Evolutionary conservation across 371 early-diverging fungal species (phyloP).

Genomic region (Rhizomucor miehei): DNA sequence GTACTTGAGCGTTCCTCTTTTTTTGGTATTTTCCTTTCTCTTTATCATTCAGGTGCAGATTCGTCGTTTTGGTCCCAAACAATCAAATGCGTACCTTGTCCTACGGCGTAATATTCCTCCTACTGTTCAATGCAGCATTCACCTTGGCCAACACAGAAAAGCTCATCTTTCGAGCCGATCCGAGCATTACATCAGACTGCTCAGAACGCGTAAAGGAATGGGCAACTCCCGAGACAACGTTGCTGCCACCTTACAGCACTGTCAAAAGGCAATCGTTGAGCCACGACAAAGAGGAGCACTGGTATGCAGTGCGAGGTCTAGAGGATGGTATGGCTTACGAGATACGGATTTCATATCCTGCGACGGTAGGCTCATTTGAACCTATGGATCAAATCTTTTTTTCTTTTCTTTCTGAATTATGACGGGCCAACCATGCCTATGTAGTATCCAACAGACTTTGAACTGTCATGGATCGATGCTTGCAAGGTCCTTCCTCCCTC

Average conservation of each 20-base stretch:
- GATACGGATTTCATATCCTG: slow-evolving; percentile 40
- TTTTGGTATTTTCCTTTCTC: too few species aligned
- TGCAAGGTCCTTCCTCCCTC: slow-evolving; percentile 5
- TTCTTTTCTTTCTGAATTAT: too few species aligned
- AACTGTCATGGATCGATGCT: slow-evolving; percentile 8
- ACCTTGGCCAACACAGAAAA: slow-evolving; percentile 42
- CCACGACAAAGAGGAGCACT: slow-evolving; percentile 7
- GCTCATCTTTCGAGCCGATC: slow-evolving; percentile 22
- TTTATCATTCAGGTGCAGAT: too few species aligned
- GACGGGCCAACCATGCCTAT: not conserved
- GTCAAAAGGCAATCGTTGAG: slow-evolving; percentile 11
- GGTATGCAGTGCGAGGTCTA: slow-evolving; percentile 18
- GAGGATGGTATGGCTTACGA: slow-evolving; percentile 24
- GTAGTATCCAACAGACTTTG: slow-evolving; percentile 40
- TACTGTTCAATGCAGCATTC: slow-evolving; percentile 1
- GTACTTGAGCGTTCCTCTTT: too few species aligned
- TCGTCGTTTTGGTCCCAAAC: too few species aligned
- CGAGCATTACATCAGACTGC: not conserved
- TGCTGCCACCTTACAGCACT: slow-evolving; percentile 19
- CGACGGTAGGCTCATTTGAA: slow-evolving; percentile 27
- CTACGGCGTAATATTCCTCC: not conserved
- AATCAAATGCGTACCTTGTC: not conserved
- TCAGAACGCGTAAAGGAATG: not conserved
- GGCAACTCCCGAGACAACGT: not conserved
- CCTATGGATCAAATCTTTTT: too few species aligned